Evolutionary conservation across 75 land plant species (phyloP), one percentile per base, ranked within the genome.

Genomic region (Pinus taeda): DNA sequence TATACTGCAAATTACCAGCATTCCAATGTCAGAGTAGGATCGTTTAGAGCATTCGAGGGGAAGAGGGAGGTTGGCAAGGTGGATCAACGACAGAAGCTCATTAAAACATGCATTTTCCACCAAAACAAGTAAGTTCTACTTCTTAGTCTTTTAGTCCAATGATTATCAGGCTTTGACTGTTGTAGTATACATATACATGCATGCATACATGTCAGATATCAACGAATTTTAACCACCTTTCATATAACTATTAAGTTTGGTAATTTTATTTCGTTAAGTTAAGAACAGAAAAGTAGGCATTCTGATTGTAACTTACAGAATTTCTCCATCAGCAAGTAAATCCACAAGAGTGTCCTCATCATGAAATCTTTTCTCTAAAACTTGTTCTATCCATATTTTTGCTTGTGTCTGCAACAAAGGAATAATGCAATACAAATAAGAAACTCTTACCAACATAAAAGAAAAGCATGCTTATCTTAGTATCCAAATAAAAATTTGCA

Each of bases 331-430:
- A 15, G 85, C 85, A 63, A 93, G 83, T 75, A 91, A 82, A 78
- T 93, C 95, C 60, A 82, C 85, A 59, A 91, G 36, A 71, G 78
- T 66, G 17, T 30, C 65, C 4, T 81, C 70, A 36, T 83, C 85
- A 74, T 88, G 85, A 69, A 86, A 80, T 66, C 89, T 83, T 21
- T 82, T 76, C 21, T 83, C 81, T 22, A 93, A 71, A 62, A 91
- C 84, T n/a, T 93, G 89, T 71, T 90, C 91, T 70, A 93, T 85
- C 95, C 95, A 93, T 76, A 86, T 84, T 79, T 83, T 93, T 24
- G 95, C 79, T 78, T 87, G 91, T 26, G 53, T 85, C 91, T 91
- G 76, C 63, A 77, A 14, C 21, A 7, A 69, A 69, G 12, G 24
- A 42, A 69, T 49, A 7, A 49, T 49, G 53, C 11, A 49, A 49